phyloP scores from a whole-genome alignment of 1,284 basidiomycete species.

The Leccinum subfulvum region DNA sequence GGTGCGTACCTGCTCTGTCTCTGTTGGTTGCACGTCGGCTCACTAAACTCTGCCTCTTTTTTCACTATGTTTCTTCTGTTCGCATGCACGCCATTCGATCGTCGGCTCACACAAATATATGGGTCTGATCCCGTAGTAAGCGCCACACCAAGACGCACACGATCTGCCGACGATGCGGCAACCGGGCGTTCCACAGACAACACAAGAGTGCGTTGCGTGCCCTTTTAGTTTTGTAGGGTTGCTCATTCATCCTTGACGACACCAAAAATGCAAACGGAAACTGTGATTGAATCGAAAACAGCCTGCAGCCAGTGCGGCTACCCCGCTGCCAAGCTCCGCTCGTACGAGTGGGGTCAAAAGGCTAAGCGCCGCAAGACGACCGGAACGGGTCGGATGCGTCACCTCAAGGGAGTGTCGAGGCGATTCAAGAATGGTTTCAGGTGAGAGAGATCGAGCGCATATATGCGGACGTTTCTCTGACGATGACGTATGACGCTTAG shows the following conservation, averaged over 20 bases:
- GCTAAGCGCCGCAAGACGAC: constrained; percentile 99
- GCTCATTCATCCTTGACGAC: background rate
- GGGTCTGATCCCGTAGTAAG: constrained; percentile 62
- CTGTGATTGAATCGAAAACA: constrained; percentile 29
- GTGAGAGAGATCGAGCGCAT: constrained; percentile 42
- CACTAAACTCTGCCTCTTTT: background rate
- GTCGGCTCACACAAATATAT: background rate
- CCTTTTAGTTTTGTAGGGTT: background rate
- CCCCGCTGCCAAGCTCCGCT: constrained; percentile 92
- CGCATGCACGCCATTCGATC: too few relatives aligned
- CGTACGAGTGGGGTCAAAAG: constrained; percentile 98
- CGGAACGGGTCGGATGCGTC: constrained; percentile 93
- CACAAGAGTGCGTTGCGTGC: constrained; percentile 76
- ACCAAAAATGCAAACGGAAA: background rate
- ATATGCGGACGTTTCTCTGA: background rate
- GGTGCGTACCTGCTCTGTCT: constrained; percentile 49
- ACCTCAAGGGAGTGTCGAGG: constrained; percentile 89
- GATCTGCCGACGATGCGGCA: constrained; percentile 92
- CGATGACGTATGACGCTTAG: constrained; percentile 38
- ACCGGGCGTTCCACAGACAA: constrained; percentile 93
- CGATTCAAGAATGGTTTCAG: constrained; percentile 98
- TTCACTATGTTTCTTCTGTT: background rate
- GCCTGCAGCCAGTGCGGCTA: constrained; percentile 96
- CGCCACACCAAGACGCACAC: constrained; percentile 99
- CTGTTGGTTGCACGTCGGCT: background rate